Evolutionary conservation across 441 rosid genomes (phyloP), one percentile per base, ranked within the genome.

Genomic region (Brassica balearica): DNA sequence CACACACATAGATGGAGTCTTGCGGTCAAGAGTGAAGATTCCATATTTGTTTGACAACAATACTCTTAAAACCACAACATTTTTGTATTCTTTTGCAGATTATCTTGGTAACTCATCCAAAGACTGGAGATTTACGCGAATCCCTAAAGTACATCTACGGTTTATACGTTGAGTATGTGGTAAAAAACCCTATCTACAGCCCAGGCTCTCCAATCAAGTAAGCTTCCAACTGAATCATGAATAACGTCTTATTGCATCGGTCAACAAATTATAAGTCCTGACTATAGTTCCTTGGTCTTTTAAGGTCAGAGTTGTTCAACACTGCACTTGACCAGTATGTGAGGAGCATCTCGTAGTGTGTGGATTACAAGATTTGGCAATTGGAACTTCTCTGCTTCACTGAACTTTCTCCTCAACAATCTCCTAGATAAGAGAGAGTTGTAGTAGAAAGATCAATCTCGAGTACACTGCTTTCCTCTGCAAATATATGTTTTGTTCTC

Each of bases 141-240:
- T 79, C 96, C 56, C 79, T 93, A 0, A 41, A 89, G 87, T 90
- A 92, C 81, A 93, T 95, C 41, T 91, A 91, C 87, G 91, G 90
- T 88, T 85, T 92, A 79, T 93, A 89, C 65, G 97, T 95, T 25
- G 98, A 95, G 56, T 89, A 92, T 58, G 96, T 95, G 64, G 90
- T 88, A 22, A 90, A 93, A 81, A 95, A 90, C 46, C 98, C 99
- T 60, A 84, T 93, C 65, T 95, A 91, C 71, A 36, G 79, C 66
- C 96, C 97, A 14, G 97, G 94, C 76, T 81, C 88, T 68, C 92
- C 95, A 43, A 89, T 95, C 86, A 92, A 90, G 99, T 95, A 79
- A 83, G 76, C 77, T 62, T 55, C 38, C 11, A 14, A 5, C 10
- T 62, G 38, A n/a, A 38, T 43, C 58, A 27, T 67, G 48, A 32